Conservation (phyloP, 208 protist species). For the Porcisia deanei region DNA sequence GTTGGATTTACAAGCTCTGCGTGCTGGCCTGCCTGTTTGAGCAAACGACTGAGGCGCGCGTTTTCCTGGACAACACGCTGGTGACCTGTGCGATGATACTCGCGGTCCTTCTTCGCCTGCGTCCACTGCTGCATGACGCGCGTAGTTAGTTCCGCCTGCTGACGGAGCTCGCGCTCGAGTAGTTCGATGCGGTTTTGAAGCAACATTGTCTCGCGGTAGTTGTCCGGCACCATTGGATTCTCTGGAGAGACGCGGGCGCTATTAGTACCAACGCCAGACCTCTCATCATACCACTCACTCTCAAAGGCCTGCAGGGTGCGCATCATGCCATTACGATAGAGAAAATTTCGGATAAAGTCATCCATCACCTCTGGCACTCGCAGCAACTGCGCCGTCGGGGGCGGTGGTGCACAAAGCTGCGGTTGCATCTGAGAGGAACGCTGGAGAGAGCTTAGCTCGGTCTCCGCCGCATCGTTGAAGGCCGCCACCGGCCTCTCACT, state of each 20-base stretch:
- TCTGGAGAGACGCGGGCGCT: constrained; percentile 41
- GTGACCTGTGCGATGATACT: constrained; percentile 90
- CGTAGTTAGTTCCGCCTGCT: constrained; percentile 80
- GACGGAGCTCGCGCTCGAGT: constrained; percentile 76
- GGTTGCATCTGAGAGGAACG: constrained; percentile 58
- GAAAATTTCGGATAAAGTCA: constrained; percentile 94
- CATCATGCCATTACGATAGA: constrained; percentile 80
- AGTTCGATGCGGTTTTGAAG: constrained; percentile 79
- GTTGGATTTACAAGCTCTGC: constrained; percentile 79
- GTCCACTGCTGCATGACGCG: constrained; percentile 77
- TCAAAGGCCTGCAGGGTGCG: constrained; percentile 87
- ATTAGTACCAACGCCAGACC: constrained; percentile 21
- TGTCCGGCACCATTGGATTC: constrained; percentile 78
- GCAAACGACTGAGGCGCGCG: constrained; percentile 63
- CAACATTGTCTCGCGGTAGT: constrained; percentile 83
- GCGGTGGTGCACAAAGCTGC: constrained; percentile 51
- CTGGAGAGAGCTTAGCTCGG: constrained; percentile 67
- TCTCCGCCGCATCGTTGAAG: constrained; percentile 34
- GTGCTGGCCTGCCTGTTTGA: constrained; percentile 76
- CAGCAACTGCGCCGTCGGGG: constrained; percentile 80
- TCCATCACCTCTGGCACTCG: constrained; percentile 92
- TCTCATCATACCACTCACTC: constrained; percentile 80
- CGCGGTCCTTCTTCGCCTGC: constrained; percentile 85
- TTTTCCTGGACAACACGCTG: constrained; percentile 91
- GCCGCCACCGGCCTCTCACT: background rate